A percentile compares a stretch with the other conserved stretches of the same genome.
phyloP scores from a whole-genome alignment of 768 basidiomycete genomes.

The Leccinum subgranulosum region DNA sequence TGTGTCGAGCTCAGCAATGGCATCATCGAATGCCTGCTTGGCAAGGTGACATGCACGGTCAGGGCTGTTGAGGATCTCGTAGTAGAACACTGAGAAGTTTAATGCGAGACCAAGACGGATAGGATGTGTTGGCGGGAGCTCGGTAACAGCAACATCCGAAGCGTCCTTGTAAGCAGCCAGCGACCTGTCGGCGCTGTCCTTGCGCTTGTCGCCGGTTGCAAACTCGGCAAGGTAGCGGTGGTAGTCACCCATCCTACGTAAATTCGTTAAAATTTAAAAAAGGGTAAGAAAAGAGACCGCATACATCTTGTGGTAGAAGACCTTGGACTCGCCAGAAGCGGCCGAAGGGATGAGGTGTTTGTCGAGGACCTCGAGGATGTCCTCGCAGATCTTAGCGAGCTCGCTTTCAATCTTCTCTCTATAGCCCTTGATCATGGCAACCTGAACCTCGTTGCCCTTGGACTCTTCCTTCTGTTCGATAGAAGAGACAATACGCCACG shows the following conservation, averaged over 20 bases:
- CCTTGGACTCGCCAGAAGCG: conserved; percentile 94
- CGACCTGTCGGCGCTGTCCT: conserved; percentile 96
- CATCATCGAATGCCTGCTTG: conserved; percentile 99
- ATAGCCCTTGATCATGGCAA: conserved; percentile 97
- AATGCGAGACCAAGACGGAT: conserved; percentile 98
- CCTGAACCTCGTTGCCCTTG: conserved; percentile 95
- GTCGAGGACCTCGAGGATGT: conserved; percentile 95
- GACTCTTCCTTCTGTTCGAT: conserved; percentile 99
- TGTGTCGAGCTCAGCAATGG: conserved; percentile 98
- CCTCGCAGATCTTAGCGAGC: conserved; percentile 97
- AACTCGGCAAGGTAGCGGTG: conserved; percentile 99
- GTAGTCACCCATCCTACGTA: conserved; percentile 93
- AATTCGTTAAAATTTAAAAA: conserved; percentile 10
- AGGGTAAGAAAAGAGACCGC: conserved; percentile 23
- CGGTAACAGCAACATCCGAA: conserved; percentile 93
- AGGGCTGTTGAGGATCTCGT: conserved; percentile 98
- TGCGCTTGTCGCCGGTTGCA: conserved; percentile 96
- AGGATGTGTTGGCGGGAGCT: conserved; percentile 94
- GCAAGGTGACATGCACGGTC: conserved; percentile 98
- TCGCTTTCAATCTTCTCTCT: conserved; percentile 97
- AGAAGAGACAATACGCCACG: conserved; percentile 97
- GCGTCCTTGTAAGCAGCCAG: conserved; percentile 97
- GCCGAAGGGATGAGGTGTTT: conserved; percentile 98
- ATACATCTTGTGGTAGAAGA: conserved; percentile 99
- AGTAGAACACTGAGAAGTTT: conserved; percentile 99